These are phyloP conservation scores for Hypomyces rosellus DNA, from an alignment of 2,329 filamentous ascomycete genomes.

Conservation along the genomic window DNA sequence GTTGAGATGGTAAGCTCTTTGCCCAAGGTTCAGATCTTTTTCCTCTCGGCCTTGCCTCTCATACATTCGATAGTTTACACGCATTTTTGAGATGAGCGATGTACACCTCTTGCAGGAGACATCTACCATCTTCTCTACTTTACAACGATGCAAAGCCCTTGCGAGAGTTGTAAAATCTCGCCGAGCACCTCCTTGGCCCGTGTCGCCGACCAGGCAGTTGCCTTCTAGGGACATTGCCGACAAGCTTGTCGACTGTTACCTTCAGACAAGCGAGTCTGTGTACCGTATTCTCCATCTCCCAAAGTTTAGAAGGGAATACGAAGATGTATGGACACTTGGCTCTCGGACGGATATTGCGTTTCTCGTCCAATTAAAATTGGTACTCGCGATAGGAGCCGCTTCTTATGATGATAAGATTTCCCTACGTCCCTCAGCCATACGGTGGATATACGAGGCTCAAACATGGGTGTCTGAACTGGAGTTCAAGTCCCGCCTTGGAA, in stretches of 20 bases:
- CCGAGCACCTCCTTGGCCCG: constrained; percentile 43
- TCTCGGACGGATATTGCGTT: constrained; percentile 35
- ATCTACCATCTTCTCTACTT: constrained; percentile 26
- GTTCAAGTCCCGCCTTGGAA: constrained; percentile 44
- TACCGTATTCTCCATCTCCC: constrained; percentile 48
- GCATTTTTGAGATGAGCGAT: constrained; percentile 40
- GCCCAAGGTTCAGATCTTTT: too few species aligned
- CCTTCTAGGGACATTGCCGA: constrained; percentile 41
- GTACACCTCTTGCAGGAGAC: constrained; percentile 30
- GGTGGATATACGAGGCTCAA: constrained; percentile 53
- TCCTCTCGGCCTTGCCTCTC: neutral
- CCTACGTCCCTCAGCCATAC: constrained; percentile 41
- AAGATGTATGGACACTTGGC: constrained; percentile 39
- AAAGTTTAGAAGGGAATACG: constrained; percentile 42
- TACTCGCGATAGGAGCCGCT: constrained; percentile 50
- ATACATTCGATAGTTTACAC: constrained; percentile 29
- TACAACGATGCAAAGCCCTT: constrained; percentile 48
- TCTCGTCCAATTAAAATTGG: constrained; percentile 50
- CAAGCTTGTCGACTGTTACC: constrained; percentile 42
- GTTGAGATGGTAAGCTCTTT: constrained; percentile 34
- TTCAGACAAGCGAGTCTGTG: constrained; percentile 40
- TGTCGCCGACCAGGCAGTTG: constrained; percentile 33
- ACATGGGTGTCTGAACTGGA: constrained; percentile 48
- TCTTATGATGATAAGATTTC: constrained; percentile 45
- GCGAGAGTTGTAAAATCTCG: constrained; percentile 45